phyloP scores from a whole-genome alignment of 1,284 basidiomycete species.

The Sutorius eximius region DNA sequence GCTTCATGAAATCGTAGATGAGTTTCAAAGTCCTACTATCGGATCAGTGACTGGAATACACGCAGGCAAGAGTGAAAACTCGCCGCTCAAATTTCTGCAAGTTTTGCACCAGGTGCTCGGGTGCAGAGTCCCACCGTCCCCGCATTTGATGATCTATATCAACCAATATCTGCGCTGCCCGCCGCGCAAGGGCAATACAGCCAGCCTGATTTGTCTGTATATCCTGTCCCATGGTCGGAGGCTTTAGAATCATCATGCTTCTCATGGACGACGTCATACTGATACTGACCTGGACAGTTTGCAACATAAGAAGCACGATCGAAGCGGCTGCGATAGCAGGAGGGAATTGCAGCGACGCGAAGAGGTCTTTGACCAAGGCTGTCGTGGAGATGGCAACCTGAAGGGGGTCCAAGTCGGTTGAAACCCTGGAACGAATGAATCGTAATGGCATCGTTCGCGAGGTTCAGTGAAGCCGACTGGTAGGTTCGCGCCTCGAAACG shows the following conservation, averaged over 20 bases:
- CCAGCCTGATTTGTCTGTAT: slow-evolving; percentile 40
- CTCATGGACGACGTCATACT: slow-evolving; percentile 8
- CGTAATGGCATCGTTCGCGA: slow-evolving; percentile 26
- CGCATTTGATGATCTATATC: slow-evolving; percentile 50
- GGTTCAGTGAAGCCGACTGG: background rate
- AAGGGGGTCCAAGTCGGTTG: slow-evolving; percentile 18
- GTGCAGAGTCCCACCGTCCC: slow-evolving; percentile 46
- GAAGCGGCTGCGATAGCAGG: slow-evolving; percentile 44
- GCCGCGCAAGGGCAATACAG: slow-evolving; percentile 45
- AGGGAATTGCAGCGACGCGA: slow-evolving; percentile 40
- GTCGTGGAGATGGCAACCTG: slow-evolving; percentile 27
- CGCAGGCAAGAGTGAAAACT: slow-evolving; percentile 2
- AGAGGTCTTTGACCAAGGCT: slow-evolving; percentile 22
- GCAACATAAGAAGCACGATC: slow-evolving; percentile 44
- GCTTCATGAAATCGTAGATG: slow-evolving; percentile 43
- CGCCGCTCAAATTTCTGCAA: slow-evolving; percentile 46
- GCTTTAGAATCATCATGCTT: background rate
- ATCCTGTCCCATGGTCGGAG: background rate
- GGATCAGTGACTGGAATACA: background rate
- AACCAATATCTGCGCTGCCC: slow-evolving; percentile 45
- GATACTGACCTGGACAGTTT: slow-evolving; percentile 46
- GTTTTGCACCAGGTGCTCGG: slow-evolving; percentile 43
- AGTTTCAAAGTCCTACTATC: slow-evolving; percentile 37
- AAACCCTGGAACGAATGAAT: slow-evolving; percentile 29
- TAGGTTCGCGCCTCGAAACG: background rate